Base-by-base conservation (phyloP, 2,329 filamentous ascomycete species). In the Aspergillus neoniger region DNA sequence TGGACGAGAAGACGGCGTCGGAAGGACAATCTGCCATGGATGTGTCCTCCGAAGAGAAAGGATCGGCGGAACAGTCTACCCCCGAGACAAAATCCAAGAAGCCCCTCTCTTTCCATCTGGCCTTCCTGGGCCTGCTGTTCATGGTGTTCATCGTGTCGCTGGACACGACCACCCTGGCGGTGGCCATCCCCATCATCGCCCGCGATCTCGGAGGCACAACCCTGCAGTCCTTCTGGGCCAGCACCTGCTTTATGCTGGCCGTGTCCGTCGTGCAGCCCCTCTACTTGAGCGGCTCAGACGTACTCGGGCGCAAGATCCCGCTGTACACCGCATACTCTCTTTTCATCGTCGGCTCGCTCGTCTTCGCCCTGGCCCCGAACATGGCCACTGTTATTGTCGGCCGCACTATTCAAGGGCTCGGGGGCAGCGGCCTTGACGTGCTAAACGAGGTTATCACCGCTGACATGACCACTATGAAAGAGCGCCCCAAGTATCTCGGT, bases 401-500 rank as follows among this genome's bases (percentile, higher is more conserved):
- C 55, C 55, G 55, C n/a, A 36, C 47, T 5, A 48, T 57, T 15
- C 30, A 57, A 39, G 55, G 55, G 12, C 25, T 57, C 30, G 55
- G 55, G n/a, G 43, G 43, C 28, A 36, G 49, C n/a, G 49, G 49
- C 28, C 49, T 52, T 17, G 49, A 52, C 30, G 49, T 52, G 15
- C 28, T 52, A n/a, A 30, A 52, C n/a, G 32, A 21, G 17, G 38
- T 52, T 30, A 52, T 52, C 28, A 30, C 78, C 57, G 76, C 77
- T 9, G 78, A 81, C 30, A 76, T 81, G 47, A 76, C 80, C 7
- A 79, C 78, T 0, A 67, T 80, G 17, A 63, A 78, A 12, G 74
- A 74, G 44, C 72, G 79, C n/a, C 75, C 79, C 1, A 77, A 76
- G 65, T 80, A 87, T 68, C 88, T 86, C 67, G 88, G 87, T 0